Conservation (phyloP, 768 basidiomycete genomes). For the Podaxis carcinomalis region DNA sequence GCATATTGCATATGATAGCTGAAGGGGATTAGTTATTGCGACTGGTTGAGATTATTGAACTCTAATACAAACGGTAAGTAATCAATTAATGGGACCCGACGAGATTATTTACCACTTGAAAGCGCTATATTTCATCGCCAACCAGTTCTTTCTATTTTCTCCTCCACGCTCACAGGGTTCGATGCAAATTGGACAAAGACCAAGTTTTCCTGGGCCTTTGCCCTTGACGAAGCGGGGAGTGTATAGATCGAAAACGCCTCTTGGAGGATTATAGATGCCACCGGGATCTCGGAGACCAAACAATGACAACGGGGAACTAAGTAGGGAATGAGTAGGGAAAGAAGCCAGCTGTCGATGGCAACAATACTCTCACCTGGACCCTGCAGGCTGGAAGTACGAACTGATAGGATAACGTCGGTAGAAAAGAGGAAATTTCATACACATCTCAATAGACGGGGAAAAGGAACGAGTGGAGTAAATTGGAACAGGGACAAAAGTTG, state of each 20-base stretch:
- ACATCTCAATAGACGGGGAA: slow-evolving; percentile 42
- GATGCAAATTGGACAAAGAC: slow-evolving; percentile 74
- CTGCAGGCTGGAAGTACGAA: slow-evolving; percentile 41
- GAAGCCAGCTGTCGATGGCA: not conserved
- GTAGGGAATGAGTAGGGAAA: not conserved
- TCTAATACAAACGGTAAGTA: not conserved
- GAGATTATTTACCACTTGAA: slow-evolving; percentile 64
- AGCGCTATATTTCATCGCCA: slow-evolving; percentile 76
- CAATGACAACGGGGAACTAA: slow-evolving; percentile 32
- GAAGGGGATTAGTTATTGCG: not conserved
- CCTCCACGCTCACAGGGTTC: slow-evolving; percentile 61
- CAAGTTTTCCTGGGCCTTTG: slow-evolving; percentile 61
- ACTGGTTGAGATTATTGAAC: not conserved
- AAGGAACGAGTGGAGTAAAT: slow-evolving; percentile 43
- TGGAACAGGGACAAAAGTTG: not conserved
- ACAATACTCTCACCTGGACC: slow-evolving; percentile 31
- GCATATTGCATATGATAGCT: slow-evolving; percentile 84
- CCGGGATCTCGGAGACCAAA: slow-evolving; percentile 35
- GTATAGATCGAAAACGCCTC: slow-evolving; percentile 63
- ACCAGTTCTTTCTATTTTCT: slow-evolving; percentile 59
- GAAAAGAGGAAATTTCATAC: slow-evolving; percentile 51
- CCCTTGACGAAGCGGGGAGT: slow-evolving; percentile 77
- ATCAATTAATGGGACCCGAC: not conserved
- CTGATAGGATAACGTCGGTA: slow-evolving; percentile 71
- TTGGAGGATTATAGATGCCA: slow-evolving; percentile 58